A percentile compares a stretch with the other conserved stretches of the same genome.
phyloP scores from a whole-genome alignment of 352 stramenopile genomes.

The Thraustotheca clavata region DNA sequence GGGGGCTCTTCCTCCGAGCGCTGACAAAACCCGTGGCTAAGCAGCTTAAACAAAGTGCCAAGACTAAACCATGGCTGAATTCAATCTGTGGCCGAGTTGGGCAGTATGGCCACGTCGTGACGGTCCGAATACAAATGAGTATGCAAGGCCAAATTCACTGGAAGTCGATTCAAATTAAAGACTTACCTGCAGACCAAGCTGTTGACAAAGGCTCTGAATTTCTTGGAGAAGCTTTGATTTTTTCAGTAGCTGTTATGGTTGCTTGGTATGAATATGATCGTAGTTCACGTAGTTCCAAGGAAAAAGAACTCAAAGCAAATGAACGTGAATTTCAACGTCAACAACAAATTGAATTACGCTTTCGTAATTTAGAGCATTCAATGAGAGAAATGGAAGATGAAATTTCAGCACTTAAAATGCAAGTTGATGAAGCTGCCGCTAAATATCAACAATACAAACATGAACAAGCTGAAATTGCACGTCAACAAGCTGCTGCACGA shows the following conservation, averaged over 20 bases:
- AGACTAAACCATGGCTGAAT: conserved; percentile 55
- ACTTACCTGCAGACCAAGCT: conserved; percentile 54
- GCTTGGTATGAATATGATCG: conserved; percentile 72
- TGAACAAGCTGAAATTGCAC: neutral
- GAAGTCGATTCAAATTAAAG: conserved; percentile 45
- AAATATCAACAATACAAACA: neutral
- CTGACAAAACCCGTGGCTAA: conserved; percentile 84
- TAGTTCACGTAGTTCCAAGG: conserved; percentile 36
- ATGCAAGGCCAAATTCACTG: conserved; percentile 69
- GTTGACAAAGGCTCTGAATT: conserved; percentile 71
- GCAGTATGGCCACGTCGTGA: conserved; percentile 52
- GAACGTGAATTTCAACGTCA: conserved; percentile 34
- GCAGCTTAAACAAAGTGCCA: conserved; percentile 83
- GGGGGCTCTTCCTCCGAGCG: conserved; percentile 68
- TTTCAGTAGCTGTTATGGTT: conserved; percentile 57
- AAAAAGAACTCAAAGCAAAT: conserved; percentile 45
- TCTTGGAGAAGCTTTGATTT: conserved; percentile 70
- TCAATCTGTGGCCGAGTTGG: conserved; percentile 47
- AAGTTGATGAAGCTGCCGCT: conserved; percentile 9
- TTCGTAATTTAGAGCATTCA: conserved; percentile 16
- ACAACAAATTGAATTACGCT: conserved; percentile 23
- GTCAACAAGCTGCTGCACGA: neutral
- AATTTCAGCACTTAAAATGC: conserved; percentile 3
- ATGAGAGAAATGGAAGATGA: conserved; percentile 16
- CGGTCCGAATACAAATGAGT: conserved; percentile 71